These are phyloP conservation scores for Beauveria asiatica DNA, from an alignment of 2,329 filamentous ascomycete genomes.

Conservation along the genomic window DNA sequence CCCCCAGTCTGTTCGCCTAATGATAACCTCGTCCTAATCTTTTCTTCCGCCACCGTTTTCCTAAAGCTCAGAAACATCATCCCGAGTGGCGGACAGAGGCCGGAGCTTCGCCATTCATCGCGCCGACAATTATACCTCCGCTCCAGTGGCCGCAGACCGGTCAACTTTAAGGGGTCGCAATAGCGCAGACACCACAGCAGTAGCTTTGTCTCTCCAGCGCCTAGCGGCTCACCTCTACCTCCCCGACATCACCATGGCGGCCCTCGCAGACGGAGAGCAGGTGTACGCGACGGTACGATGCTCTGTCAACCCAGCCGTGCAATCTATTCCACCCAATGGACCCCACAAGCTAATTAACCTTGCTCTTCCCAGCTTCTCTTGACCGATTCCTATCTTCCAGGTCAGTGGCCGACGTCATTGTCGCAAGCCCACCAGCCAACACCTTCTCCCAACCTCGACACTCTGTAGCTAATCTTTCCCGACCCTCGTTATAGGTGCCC, in stretches of 20 bases:
- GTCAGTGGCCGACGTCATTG: slow-evolving; percentile 39
- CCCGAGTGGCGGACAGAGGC: neutral
- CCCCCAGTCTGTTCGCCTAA: neutral
- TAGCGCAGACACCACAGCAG: neutral
- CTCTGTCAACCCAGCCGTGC: neutral
- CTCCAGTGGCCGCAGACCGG: neutral
- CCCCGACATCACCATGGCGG: slow-evolving; percentile 1
- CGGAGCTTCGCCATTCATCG: neutral
- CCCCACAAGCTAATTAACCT: neutral
- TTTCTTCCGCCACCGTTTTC: neutral
- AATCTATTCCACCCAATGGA: neutral
- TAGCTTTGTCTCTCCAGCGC: neutral
- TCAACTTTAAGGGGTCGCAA: neutral
- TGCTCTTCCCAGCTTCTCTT: slow-evolving; percentile 63
- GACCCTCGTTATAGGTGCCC: slow-evolving; percentile 60
- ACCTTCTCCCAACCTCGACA: slow-evolving; percentile 15
- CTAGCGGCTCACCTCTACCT: neutral
- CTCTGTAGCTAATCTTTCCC: slow-evolving; percentile 9
- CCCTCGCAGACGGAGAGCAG: slow-evolving; percentile 37
- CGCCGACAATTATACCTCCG: neutral
- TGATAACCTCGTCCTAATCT: neutral
- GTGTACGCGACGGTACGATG: slow-evolving; percentile 47
- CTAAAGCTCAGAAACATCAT: neutral
- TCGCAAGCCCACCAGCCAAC: slow-evolving; percentile 11
- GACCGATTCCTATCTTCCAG: slow-evolving; percentile 87